phyloP scores from a whole-genome alignment of 2,329 filamentous ascomycete species.

The Hyphodiscus sp. region DNA sequence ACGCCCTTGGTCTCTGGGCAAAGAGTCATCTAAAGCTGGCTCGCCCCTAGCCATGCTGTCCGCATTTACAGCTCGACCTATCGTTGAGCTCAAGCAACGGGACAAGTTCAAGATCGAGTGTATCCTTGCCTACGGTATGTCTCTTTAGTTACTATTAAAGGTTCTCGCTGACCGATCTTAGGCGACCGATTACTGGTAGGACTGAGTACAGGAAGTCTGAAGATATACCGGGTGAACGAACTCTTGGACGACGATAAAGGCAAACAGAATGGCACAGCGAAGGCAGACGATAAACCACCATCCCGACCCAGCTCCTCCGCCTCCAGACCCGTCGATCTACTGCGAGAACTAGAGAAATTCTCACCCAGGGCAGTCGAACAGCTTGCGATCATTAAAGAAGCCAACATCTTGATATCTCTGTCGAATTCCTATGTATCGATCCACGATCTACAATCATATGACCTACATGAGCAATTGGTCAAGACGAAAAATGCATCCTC shows the following conservation, averaged over 20 bases:
- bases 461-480: conserved; percentile 69
- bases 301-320: conserved; percentile 24
- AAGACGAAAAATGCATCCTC: conserved; percentile 83
- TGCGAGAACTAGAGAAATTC: conserved; percentile 93
- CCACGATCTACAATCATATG: conserved; percentile 81
- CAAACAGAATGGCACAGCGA: conserved; percentile 33
- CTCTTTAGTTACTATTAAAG: not conserved
- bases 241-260: conserved; percentile 35
- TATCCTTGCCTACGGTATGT: conserved; percentile 77
- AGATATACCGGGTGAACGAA: conserved; percentile 88
- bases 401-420: conserved; percentile 82
- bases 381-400: conserved; percentile 91
- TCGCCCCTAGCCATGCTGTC: conserved; percentile 70
- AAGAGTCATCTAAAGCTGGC: conserved; percentile 18
- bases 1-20: conserved; percentile 8
- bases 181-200: conserved; percentile 89
- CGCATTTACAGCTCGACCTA: conserved; percentile 91
- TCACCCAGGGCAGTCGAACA: conserved; percentile 85
- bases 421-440: conserved; percentile 86
- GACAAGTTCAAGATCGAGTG: conserved; percentile 98
- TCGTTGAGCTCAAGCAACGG: conserved; percentile 91
- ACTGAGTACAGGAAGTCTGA: conserved; percentile 79
- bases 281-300: conserved; percentile 25
- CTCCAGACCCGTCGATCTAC: conserved; percentile 65
- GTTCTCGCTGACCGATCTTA: conserved; percentile 31